phyloP scores from a whole-genome alignment of 805 yeast genomes.

The Barnettozyma californica region DNA sequence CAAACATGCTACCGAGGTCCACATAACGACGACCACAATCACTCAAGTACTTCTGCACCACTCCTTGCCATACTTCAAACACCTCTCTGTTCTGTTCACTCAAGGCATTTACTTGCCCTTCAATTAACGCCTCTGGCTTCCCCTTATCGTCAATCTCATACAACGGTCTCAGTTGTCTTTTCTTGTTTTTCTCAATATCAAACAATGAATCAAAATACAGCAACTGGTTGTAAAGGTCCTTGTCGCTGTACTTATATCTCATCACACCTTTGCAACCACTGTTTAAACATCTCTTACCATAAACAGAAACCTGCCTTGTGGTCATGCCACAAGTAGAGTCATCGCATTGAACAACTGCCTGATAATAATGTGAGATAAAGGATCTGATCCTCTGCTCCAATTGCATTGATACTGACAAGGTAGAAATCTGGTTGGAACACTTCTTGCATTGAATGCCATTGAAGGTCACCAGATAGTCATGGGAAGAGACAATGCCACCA shows the following conservation, averaged over 20 bases:
- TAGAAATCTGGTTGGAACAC: slow-evolving; percentile 50
- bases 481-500: slow-evolving; percentile 69
- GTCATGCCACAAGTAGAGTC: slow-evolving; percentile 74
- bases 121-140: slow-evolving; percentile 28
- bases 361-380: slow-evolving; percentile 71
- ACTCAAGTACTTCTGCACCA: slow-evolving; percentile 66
- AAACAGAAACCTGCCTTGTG: slow-evolving; percentile 84
- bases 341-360: slow-evolving; percentile 83
- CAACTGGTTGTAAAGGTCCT: slow-evolving; percentile 79
- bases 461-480: slow-evolving; percentile 53
- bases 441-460: slow-evolving; percentile 66
- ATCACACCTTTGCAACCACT: slow-evolving; percentile 69
- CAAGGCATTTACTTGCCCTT: slow-evolving; percentile 62
- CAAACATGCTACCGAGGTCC: slow-evolving; percentile 77
- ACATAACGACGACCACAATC: slow-evolving; percentile 89
- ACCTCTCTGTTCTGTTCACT: slow-evolving; percentile 72
- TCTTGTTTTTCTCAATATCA: slow-evolving; percentile 74
- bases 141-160: slow-evolving; percentile 31
- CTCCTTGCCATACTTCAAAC: slow-evolving; percentile 47
- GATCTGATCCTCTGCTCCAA: slow-evolving; percentile 66
- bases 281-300: slow-evolving; percentile 75
- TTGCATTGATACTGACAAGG: slow-evolving; percentile 60
- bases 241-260: slow-evolving; percentile 71
- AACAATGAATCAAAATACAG: slow-evolving; percentile 73
- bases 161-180: slow-evolving; percentile 48